Conservation (phyloP, 306 rosid genomes). For the Vigna hirtella region DNA sequence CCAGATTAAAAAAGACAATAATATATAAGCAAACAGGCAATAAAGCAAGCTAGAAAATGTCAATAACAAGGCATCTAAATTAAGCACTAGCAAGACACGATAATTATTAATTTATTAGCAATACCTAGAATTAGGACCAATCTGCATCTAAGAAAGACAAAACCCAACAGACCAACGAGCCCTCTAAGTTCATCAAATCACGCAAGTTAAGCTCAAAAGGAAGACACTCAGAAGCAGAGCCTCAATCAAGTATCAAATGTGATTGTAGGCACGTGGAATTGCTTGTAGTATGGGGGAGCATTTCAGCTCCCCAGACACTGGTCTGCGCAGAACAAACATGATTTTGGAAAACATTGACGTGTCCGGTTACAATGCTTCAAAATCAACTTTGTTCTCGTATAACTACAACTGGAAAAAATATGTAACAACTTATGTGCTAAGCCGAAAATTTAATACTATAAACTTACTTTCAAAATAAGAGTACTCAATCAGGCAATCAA, state of each 20-base stretch:
- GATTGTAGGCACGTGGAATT: conserved; percentile 15
- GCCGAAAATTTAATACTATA: background rate
- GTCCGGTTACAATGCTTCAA: background rate
- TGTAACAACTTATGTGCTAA: background rate
- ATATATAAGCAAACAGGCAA: conserved; percentile 22
- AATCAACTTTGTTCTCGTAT: conserved; percentile 1
- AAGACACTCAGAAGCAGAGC: background rate
- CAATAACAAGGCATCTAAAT: conserved; percentile 18
- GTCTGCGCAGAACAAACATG: background rate
- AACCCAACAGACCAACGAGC: conserved; percentile 5
- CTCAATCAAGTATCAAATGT: conserved; percentile 36
- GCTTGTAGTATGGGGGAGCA: background rate
- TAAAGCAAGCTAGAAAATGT: background rate
- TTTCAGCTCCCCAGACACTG: conserved; percentile 2
- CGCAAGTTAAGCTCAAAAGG: background rate
- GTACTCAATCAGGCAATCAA: background rate
- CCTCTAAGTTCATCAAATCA: conserved; percentile 17
- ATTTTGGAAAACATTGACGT: background rate
- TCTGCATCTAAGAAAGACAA: conserved; percentile 24
- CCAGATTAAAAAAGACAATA: conserved; percentile 32
- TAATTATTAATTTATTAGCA: background rate
- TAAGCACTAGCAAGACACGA: background rate
- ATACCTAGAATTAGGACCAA: conserved; percentile 19
- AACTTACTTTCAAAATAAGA: background rate
- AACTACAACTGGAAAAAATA: background rate